Evolutionary conservation across 2,329 filamentous ascomycete genomes (phyloP), one percentile per base, ranked within the genome.

Genomic region (Fusarium compactum): DNA sequence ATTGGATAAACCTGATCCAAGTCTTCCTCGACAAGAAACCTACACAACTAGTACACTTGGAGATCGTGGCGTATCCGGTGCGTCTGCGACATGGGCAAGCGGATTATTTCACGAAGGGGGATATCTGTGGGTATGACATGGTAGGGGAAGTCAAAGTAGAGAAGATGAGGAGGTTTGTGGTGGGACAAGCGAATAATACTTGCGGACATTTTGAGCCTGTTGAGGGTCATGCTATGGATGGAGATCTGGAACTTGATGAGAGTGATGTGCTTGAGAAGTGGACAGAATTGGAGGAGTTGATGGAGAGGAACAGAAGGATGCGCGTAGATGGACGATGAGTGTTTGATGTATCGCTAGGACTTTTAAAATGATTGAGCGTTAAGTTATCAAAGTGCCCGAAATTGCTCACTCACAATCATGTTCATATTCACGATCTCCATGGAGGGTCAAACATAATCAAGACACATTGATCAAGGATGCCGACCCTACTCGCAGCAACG

Each of bases 101-200:
- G 2, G 38, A 38, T 6, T 56, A 47, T 10, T 46, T 44, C 4
- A 12, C 6, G 1, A 38, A 9, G 3, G 41, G 29, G 8, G 29
- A 46, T 8, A 20, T 56, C 2, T 24, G 22, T 1, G 41, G 41
- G 2, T 14, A 46, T n/a, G 14, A 6, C 12, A 47, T 56, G 30
- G 6, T 11, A 8, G 12, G n/a, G 14, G 29, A 55, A 9, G 8
- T 11, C 5, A 34, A 27, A 1, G 20, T 0, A 6, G 22, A 29
- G 6, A 61, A 43, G 18, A 25, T 30, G 38, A 62, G 58, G 16
- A 62, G 16, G 2, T 62, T 62, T 14, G 44, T 60, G n/a, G 58
- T 62, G 3, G 55, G 58, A 30, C 12, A 43, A 5, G 55, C 58
- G 14, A 50, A 48, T n/a, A 29, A 34, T 20, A 46, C 20, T 6